A percentile compares a stretch with the other conserved stretches of the same genome.
These are phyloP conservation scores for Blumeria graminis DNA, from an alignment of 2,329 filamentous ascomycete species.

Conservation along the genomic window DNA sequence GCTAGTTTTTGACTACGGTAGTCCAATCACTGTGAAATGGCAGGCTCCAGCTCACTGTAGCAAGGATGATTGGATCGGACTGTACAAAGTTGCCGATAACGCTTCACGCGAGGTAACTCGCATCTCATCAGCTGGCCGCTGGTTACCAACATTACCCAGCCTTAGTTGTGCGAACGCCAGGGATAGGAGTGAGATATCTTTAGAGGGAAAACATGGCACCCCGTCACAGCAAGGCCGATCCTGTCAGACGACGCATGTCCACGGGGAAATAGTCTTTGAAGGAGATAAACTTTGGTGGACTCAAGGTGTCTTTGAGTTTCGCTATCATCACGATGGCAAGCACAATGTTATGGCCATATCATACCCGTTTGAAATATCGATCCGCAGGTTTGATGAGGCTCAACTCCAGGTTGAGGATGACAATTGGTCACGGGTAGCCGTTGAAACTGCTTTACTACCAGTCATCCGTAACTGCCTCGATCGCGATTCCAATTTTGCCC, in stretches of 20 bases:
- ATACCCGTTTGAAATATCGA: slow-evolving; percentile 73
- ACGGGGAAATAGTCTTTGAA: slow-evolving; percentile 65
- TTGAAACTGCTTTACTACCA: slow-evolving; percentile 57
- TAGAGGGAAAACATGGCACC: too few relatives aligned
- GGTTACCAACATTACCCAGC: slow-evolving; percentile 58
- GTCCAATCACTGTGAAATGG: slow-evolving; percentile 78
- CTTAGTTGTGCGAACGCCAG: slow-evolving; percentile 42
- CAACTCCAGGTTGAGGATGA: slow-evolving; percentile 35
- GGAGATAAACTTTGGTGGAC: slow-evolving; percentile 97
- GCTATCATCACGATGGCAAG: slow-evolving; percentile 82
- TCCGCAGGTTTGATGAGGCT: slow-evolving; percentile 56
- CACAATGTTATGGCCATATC: slow-evolving; percentile 91
- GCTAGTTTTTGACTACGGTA: slow-evolving; percentile 65
- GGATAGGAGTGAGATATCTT: not conserved
- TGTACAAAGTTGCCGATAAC: slow-evolving; percentile 94
- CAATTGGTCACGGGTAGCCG: slow-evolving; percentile 37
- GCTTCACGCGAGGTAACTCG: slow-evolving; percentile 62
- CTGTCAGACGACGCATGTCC: slow-evolving; percentile 30
- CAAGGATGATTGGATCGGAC: slow-evolving; percentile 81
- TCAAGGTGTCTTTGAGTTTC: slow-evolving; percentile 85
- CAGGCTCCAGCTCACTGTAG: slow-evolving; percentile 67
- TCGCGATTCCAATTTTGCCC: slow-evolving; percentile 73
- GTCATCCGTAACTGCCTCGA: slow-evolving; percentile 85
- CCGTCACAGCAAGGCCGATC: slow-evolving; percentile 19
- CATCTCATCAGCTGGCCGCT: slow-evolving; percentile 66